A percentile compares a stretch with the other conserved stretches of the same genome.
phyloP scores from a whole-genome alignment of 768 basidiomycete species.

The Neoboletus magnificus region DNA sequence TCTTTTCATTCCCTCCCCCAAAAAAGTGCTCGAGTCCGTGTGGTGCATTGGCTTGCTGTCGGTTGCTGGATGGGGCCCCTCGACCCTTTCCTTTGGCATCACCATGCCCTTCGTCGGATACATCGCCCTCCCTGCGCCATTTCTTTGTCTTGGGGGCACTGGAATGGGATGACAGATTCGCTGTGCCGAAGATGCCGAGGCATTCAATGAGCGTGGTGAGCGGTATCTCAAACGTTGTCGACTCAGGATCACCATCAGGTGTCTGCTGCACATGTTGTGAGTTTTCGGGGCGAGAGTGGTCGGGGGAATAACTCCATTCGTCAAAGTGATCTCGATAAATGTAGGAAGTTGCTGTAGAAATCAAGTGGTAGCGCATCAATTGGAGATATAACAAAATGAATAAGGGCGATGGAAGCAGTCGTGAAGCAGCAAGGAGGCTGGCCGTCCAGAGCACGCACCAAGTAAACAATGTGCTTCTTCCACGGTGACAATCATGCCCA shows the following conservation, averaged over 20 bases:
- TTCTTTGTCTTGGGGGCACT: conserved; percentile 40
- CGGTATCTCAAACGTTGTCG: conserved; percentile 72
- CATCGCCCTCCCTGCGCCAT: conserved; percentile 48
- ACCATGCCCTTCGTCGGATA: conserved; percentile 39
- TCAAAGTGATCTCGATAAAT: conserved; percentile 77
- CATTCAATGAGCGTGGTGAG: conserved; percentile 84
- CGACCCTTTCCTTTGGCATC: conserved; percentile 33
- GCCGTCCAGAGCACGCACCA: conserved; percentile 45
- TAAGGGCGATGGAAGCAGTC: neutral
- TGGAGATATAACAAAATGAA: neutral
- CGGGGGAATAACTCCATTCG: conserved; percentile 64
- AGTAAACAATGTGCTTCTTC: conserved; percentile 82
- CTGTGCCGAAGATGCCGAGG: conserved; percentile 91
- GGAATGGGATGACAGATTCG: conserved; percentile 36
- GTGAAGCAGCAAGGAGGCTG: conserved; percentile 3
- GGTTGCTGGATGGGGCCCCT: conserved; percentile 8
- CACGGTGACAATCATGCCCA: conserved; percentile 78
- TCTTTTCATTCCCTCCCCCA: conserved; percentile 49
- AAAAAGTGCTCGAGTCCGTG: conserved; percentile 57
- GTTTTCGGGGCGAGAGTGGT: conserved; percentile 26
- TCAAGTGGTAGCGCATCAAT: neutral
- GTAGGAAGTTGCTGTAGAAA: conserved; percentile 72
- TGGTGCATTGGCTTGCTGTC: conserved; percentile 13
- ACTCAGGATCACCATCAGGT: conserved; percentile 11
- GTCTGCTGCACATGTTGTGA: conserved; percentile 20